Percentiles rank a stretch among this genome's conserved stretches.
phyloP scores from a whole-genome alignment of 345 rosid genomes.

The Combretum micranthum region DNA sequence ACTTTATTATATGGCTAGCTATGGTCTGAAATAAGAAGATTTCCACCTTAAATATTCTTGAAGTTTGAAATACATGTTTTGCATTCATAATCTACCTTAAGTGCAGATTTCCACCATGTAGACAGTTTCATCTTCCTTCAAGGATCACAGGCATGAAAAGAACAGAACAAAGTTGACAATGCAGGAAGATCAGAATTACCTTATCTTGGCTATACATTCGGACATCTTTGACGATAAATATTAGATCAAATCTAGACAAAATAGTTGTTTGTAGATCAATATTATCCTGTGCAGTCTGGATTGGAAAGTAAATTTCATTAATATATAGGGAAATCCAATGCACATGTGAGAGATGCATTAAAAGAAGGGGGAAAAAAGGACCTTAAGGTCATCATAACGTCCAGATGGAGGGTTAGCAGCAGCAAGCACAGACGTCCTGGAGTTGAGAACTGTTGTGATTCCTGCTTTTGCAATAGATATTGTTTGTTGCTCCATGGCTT shows the following conservation, averaged over 20 bases:
- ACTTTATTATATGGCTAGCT: constrained; percentile 87
- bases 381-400: constrained; percentile 98
- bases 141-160: background rate
- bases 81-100: background rate
- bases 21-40: constrained; percentile 48
- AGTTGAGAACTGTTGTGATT: constrained; percentile 93
- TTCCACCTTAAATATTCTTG: background rate
- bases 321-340: background rate
- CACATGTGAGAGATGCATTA: constrained; percentile 1
- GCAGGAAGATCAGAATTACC: constrained; percentile 31
- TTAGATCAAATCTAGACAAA: constrained; percentile 92
- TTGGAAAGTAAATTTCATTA: constrained; percentile 7
- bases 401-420: constrained; percentile 99
- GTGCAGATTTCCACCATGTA: too few species aligned
- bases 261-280: constrained; percentile 95
- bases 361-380: constrained; percentile 3
- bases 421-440: constrained; percentile 95
- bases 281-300: constrained; percentile 89
- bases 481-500: constrained; percentile 99
- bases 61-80: background rate
- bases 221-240: constrained; percentile 90
- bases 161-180: background rate
- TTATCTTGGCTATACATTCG: constrained; percentile 80
- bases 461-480: constrained; percentile 99
- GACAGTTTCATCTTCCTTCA: background rate